Conservation (phyloP, 163 green algal species). For the Scenedesmus sp. region DNA sequence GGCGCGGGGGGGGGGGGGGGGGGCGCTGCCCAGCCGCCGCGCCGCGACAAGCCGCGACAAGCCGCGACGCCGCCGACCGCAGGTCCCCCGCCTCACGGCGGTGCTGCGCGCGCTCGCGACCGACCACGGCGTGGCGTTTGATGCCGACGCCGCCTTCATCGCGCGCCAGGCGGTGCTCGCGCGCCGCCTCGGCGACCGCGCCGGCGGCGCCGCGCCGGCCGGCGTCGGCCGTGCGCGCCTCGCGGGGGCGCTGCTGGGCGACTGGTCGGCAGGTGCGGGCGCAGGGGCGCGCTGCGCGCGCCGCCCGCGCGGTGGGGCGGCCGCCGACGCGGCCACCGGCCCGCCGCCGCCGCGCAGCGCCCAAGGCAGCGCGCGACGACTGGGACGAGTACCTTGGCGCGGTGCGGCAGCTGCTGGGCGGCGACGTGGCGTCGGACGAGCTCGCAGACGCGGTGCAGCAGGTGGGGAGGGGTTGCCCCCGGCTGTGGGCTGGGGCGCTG, state of each 20-base stretch:
- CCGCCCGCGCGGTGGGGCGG: too few species aligned
- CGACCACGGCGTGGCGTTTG: conserved; percentile 3
- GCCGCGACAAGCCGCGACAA: too few species aligned
- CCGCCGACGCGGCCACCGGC: too few species aligned
- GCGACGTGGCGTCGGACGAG: conserved; percentile 59
- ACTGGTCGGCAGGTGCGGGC: conserved; percentile 37
- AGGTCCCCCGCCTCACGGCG: conserved; percentile 64
- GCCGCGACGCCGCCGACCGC: too few species aligned
- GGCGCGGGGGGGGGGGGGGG: too few species aligned
- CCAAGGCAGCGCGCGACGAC: conserved; percentile 57
- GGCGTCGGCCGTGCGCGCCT: conserved; percentile 16
- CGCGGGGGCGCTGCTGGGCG: conserved; percentile 21
- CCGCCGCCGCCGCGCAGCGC: too few species aligned
- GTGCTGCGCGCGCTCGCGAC: conserved; percentile 63
- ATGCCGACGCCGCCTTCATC: conserved; percentile 34
- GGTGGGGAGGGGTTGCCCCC: conserved; percentile 3
- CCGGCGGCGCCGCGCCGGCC: too few species aligned
- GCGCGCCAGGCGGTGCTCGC: conserved; percentile 15
- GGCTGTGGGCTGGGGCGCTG: too few species aligned
- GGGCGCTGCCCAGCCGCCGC: too few species aligned
- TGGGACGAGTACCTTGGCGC: conserved; percentile 64
- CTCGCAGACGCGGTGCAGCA: conserved; percentile 49
- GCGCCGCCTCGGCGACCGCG: too few species aligned
- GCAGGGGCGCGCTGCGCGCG: too few species aligned
- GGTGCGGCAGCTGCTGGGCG: conserved; percentile 55